Conservation (phyloP, 2,329 filamentous ascomycete species). For the Trichoderma sp. region DNA sequence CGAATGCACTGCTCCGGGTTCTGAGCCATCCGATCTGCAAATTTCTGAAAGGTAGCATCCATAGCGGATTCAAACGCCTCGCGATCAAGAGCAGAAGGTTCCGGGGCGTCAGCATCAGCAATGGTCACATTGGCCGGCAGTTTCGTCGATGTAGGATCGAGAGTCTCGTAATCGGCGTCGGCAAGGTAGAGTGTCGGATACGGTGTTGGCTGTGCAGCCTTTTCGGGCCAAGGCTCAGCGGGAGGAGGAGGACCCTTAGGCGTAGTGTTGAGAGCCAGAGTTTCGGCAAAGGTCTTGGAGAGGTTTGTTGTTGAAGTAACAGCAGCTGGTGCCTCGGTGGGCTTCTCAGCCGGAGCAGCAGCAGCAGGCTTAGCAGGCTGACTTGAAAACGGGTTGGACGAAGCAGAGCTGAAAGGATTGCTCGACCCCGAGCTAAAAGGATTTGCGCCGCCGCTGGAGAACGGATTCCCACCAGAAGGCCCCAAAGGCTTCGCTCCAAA, state of each 20-base stretch:
- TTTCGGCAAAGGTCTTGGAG: slow-evolving; percentile 68
- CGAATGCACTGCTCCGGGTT: slow-evolving; percentile 82
- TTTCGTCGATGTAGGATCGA: slow-evolving; percentile 61
- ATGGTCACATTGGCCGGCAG: slow-evolving; percentile 51
- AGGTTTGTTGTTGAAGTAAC: slow-evolving; percentile 37
- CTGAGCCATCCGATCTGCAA: slow-evolving; percentile 74
- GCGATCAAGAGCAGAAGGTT: slow-evolving; percentile 59
- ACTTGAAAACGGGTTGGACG: slow-evolving; percentile 35
- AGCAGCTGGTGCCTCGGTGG: slow-evolving; percentile 29
- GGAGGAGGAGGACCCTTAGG: slow-evolving; percentile 39
- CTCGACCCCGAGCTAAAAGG: slow-evolving; percentile 44
- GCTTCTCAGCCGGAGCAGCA: slow-evolving; percentile 32
- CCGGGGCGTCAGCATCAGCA: slow-evolving; percentile 42
- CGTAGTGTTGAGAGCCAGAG: slow-evolving; percentile 70
- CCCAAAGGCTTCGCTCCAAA: slow-evolving; percentile 64
- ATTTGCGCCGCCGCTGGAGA: slow-evolving; percentile 53
- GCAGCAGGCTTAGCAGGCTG: slow-evolving; percentile 38
- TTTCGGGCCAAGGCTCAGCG: slow-evolving; percentile 74
- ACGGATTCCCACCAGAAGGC: slow-evolving; percentile 55
- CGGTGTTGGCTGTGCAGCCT: slow-evolving; percentile 63
- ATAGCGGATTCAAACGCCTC: slow-evolving; percentile 72
- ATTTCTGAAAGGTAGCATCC: slow-evolving; percentile 77
- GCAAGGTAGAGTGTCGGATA: slow-evolving; percentile 78
- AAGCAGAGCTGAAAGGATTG: slow-evolving; percentile 35
- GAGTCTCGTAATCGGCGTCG: slow-evolving; percentile 89